Conservation (phyloP, 2,329 filamentous ascomycete genomes). For the Exutisphaerella laricina region DNA sequence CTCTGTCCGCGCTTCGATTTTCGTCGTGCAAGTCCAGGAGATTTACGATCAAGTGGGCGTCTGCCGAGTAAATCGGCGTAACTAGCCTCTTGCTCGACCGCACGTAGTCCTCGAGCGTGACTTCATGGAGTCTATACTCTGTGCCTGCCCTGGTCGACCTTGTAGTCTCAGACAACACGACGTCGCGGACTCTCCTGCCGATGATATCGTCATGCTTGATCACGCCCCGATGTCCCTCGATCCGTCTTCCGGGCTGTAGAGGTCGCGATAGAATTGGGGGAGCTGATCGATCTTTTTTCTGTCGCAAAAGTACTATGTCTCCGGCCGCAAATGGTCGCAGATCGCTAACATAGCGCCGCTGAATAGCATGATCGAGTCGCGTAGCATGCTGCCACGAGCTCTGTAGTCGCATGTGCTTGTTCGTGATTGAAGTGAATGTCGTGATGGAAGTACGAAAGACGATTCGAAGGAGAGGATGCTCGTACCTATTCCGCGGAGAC, state of each 20-base stretch:
- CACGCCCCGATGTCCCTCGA: conserved; percentile 44
- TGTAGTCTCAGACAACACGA: conserved; percentile 46
- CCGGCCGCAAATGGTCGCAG: conserved; percentile 22
- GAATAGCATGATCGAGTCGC: not conserved
- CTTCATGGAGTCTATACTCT: conserved; percentile 55
- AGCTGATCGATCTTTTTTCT: conserved; percentile 33
- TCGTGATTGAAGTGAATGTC: too few species aligned
- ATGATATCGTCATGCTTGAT: conserved; percentile 56
- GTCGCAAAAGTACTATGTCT: conserved; percentile 39
- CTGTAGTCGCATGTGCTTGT: conserved; percentile 12
- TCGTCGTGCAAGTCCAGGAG: conserved; percentile 63
- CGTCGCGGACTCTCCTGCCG: conserved; percentile 55
- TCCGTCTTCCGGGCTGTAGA: conserved; percentile 32
- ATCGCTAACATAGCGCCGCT: conserved; percentile 13
- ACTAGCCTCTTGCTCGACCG: conserved; percentile 61
- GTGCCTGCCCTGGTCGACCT: conserved; percentile 34
- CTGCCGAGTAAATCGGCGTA: conserved; percentile 73
- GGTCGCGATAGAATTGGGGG: conserved; percentile 37
- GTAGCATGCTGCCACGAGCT: conserved; percentile 9
- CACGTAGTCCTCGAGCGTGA: conserved; percentile 69
- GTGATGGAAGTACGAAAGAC: not conserved
- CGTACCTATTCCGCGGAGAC: too few species aligned
- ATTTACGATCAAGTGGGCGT: conserved; percentile 69
- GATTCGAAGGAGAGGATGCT: too few species aligned
- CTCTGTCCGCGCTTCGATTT: not conserved